These are phyloP conservation scores for Peribolospora kevripleyi DNA, from an alignment of 768 basidiomycete genomes.

Conservation along the genomic window DNA sequence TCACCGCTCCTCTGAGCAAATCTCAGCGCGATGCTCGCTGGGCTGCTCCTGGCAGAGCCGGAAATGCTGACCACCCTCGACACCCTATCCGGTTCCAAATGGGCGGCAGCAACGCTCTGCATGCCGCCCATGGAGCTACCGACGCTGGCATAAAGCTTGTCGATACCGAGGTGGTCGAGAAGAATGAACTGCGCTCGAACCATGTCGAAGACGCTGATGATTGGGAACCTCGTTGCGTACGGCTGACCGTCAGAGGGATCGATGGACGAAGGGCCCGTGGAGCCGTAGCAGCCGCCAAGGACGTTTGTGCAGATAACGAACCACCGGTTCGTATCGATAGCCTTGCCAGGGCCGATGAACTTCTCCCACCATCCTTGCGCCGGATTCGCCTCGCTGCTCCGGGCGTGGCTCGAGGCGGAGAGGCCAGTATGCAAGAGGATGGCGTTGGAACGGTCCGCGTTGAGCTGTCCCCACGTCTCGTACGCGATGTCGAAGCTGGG, in stretches of 20 bases:
- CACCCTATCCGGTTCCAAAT: conserved; percentile 69
- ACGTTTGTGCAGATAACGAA: conserved; percentile 92
- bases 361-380: conserved; percentile 95
- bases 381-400: conserved; percentile 49
- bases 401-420: conserved; percentile 84
- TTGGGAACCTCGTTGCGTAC: conserved; percentile 77
- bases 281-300: conserved; percentile 90
- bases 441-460: conserved; percentile 50
- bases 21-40: conserved; percentile 81
- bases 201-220: conserved; percentile 91
- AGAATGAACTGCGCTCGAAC: conserved; percentile 72
- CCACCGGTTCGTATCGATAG: conserved; percentile 75
- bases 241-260: conserved; percentile 39
- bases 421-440: conserved; percentile 91
- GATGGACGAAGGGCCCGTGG: conserved; percentile 73
- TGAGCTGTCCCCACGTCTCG: conserved; percentile 90
- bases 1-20: conserved; percentile 86
- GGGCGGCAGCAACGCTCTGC: conserved; percentile 89
- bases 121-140: conserved; percentile 95
- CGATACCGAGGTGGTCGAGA: conserved; percentile 57
- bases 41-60: conserved; percentile 75
- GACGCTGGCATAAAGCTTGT: conserved; percentile 73
- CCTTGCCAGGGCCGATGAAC: conserved; percentile 85
- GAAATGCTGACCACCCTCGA: conserved; percentile 81
- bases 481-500: conserved; percentile 70